Conservation (phyloP, 441 rosid species). For the Aquilaria agallochum region DNA sequence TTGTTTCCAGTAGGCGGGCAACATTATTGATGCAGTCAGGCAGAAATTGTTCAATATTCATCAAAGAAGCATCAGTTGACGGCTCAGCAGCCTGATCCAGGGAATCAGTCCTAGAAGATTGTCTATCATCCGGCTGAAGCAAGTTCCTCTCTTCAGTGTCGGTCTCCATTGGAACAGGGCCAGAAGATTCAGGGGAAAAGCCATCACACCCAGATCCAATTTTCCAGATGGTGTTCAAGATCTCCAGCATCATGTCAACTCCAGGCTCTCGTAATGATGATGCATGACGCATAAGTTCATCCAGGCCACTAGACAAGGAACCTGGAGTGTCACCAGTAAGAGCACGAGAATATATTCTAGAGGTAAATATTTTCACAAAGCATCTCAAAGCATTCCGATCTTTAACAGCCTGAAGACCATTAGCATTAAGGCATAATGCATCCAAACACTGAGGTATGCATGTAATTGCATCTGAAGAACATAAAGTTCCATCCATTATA, state of each 20-base stretch:
- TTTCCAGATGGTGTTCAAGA: constrained; percentile 53
- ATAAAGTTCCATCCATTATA: constrained; percentile 84
- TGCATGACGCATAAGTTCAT: constrained; percentile 95
- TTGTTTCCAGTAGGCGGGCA: constrained; percentile 90
- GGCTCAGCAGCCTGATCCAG: constrained; percentile 49
- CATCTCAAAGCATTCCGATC: constrained; percentile 86
- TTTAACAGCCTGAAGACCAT: constrained; percentile 89
- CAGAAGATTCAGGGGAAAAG: constrained; percentile 43
- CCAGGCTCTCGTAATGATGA: constrained; percentile 83
- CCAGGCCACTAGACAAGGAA: constrained; percentile 87
- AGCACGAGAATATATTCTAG: constrained; percentile 69
- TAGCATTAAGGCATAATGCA: constrained; percentile 90
- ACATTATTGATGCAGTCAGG: constrained; percentile 84
- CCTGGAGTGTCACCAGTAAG: constrained; percentile 84
- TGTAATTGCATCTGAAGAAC: constrained; percentile 92
- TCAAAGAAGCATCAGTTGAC: constrained; percentile 50
- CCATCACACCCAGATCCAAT: constrained; percentile 74
- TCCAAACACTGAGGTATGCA: constrained; percentile 99
- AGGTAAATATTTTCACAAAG: constrained; percentile 91
- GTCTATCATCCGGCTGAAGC: constrained; percentile 34
- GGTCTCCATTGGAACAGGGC: constrained; percentile 93
- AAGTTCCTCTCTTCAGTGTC: constrained; percentile 58
- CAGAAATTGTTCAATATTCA: constrained; percentile 66
- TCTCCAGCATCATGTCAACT: constrained; percentile 92
- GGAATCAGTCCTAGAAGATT: constrained; percentile 41